Base-by-base conservation (phyloP, 192 early-diverging fungal genomes). In the Nowakowskiella sp. region DNA sequence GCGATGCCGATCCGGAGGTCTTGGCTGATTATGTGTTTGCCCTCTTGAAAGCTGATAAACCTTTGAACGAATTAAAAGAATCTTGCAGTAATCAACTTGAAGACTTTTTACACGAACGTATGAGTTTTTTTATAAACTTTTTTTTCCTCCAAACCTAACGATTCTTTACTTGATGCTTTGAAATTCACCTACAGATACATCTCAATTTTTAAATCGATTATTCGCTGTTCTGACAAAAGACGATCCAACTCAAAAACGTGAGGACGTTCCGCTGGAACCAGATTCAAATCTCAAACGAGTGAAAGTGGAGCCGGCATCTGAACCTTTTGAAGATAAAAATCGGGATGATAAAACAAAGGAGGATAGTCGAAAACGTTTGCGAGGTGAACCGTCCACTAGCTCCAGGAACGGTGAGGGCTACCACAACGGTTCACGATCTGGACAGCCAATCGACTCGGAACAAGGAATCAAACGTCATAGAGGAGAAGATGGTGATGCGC, bases 1-100 rank as follows among this genome's bases (percentile, higher is more conserved):
- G 6, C 5, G 73, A 76, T 26, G 70, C 70, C 6, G 88, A 90
- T 62, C 85, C 85, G 10, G 62, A 57, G n/a, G 83, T 85, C 27
- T 51, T 90, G 19, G 82, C 88, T 5, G 81, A 90, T 25, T 91
- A 90, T 64, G 77, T 89, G 27, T 62, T 89, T 33, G 88, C 89
- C 2, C 63, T 91, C 13, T 58, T 91, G n/a, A 73, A 71, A 27
- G 82, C 86, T 34, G 79, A 88, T 34, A 73, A 81, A 36, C 49
- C 72, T 4, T 64, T 66, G 8, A 53, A 56, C 1, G 86, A 80
- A 13, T 57, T 90, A n/a, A 77, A 72, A 48, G 51, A 56, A 13
- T 55, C 76, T 1, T 78, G 77, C 46, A 53, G 71, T 10, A 69
- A 74, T 27, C 82, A 90, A 47, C 68, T 91, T 3, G 78, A 81